phyloP scores from a whole-genome alignment of 352 stramenopile genomes.

The Elongisporangium anandrum region DNA sequence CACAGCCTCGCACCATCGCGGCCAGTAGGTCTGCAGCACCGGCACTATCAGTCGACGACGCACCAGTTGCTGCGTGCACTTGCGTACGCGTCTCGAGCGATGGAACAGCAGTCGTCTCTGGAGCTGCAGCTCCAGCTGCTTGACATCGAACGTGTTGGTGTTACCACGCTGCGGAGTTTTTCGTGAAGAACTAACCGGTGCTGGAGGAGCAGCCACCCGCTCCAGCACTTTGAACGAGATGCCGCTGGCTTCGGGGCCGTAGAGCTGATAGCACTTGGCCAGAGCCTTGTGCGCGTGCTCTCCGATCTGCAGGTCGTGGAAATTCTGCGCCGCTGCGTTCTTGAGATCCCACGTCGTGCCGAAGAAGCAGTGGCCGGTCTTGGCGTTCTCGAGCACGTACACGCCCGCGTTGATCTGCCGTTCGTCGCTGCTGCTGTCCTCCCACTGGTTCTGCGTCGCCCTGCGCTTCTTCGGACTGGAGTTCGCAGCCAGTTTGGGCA shows the following conservation, averaged over 20 bases:
- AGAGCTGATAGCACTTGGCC: constrained; percentile 29
- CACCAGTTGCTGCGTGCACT: constrained; percentile 34
- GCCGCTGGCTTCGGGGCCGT: constrained; percentile 29
- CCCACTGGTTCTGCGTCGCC: constrained; percentile 24
- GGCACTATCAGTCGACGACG: constrained; percentile 28
- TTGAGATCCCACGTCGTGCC: constrained; percentile 71
- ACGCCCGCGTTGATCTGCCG: constrained; percentile 59
- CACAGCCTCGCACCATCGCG: constrained; percentile 20
- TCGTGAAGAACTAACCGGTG: constrained; percentile 5
- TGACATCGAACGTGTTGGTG: constrained; percentile 38
- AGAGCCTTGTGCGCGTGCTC: constrained; percentile 44
- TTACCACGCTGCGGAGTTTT: constrained; percentile 4
- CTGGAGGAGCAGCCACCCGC: constrained; percentile 21
- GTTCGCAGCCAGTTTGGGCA: constrained; percentile 21
- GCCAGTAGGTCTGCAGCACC: constrained; percentile 23
- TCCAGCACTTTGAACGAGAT: constrained; percentile 61
- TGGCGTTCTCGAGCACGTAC: constrained; percentile 57
- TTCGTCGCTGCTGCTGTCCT: constrained; percentile 6
- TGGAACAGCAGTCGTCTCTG: constrained; percentile 30
- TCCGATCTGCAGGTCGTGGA: constrained; percentile 37
- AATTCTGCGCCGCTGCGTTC: constrained; percentile 45
- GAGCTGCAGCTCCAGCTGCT: constrained; percentile 47
- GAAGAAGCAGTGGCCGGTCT: constrained; percentile 55
- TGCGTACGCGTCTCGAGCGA: constrained; percentile 17
- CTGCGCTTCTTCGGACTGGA: constrained; percentile 9